Evolutionary conservation across 2,329 filamentous ascomycete genomes (phyloP), one percentile per base, ranked within the genome.

Genomic region (Gaeumannomyces sp.): DNA sequence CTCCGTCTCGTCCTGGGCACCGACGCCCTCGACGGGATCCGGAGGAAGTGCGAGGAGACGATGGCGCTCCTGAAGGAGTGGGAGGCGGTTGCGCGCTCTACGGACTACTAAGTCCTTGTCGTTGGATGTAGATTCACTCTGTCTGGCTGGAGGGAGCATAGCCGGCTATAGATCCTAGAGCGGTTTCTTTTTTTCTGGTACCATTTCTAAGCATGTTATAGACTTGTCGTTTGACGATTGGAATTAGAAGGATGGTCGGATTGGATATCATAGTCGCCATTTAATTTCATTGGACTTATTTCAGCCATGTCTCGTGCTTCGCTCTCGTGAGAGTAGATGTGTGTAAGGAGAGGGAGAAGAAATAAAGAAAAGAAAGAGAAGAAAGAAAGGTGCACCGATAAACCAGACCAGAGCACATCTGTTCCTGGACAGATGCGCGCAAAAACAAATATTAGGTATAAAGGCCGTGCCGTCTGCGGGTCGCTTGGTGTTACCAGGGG

Each of bases 1-100:
- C 68, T 81, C 19, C 75, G 85, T 33, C 69, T 89, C 61, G 74
- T 80, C n/a, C 72, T 89, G 57, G 87, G 86, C 0, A 77, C 73
- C 10, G 85, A 88, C 71, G 74, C 74, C 8, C 69, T 81, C n/a
- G 67, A 71, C 5, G 71, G 67, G 3, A 76, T 85, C 14, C 76
- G 75, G 63, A 70, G 67, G 1, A 82, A 83, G 74, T 79, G 79
- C 64, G 72, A 74, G 60, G 69, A 72, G 13, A 82, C 79, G 0
- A 61, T 81, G 62, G 70, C 71, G 66, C 66, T 81, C 22, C 65
- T 86, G 66, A 73, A 81, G 56, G 80, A 83, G 65, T 86, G 83
- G 83, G 78, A 79, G 69, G 73, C 76, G 4, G 69, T 81, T 28
- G 73, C 75, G n/a, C 69, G 64, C 10, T 76, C 75, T 25, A 80